phyloP scores from a whole-genome alignment of 805 yeast species.

The Zygotorulaspora florentina region DNA sequence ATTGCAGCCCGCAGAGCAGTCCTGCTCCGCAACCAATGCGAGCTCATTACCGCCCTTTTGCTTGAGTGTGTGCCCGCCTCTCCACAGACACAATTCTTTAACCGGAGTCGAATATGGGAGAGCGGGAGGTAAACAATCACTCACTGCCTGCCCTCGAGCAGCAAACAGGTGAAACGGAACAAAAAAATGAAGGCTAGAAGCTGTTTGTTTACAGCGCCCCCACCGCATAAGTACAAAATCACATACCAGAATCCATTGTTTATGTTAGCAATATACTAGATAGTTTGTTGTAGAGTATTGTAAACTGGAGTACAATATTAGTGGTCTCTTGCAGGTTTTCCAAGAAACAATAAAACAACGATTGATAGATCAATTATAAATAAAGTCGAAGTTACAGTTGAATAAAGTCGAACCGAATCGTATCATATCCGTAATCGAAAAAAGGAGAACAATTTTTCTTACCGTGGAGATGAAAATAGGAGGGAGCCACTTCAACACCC shows the following conservation, averaged over 20 bases:
- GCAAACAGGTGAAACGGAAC: no score
- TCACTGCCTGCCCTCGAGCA: no score
- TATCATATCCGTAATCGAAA: neutral
- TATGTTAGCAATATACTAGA: constrained; percentile 8
- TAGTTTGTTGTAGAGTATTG: constrained; percentile 7
- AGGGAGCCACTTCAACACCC: no score
- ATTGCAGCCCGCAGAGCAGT: no score
- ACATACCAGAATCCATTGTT: constrained; percentile 39
- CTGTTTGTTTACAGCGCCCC: neutral
- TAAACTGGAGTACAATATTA: constrained; percentile 10
- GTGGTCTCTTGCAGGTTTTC: constrained; percentile 4
- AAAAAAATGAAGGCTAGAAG: neutral
- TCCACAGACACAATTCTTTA: no score
- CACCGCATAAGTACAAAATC: neutral
- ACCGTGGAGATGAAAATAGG: neutral
- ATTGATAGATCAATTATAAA: constrained; percentile 8
- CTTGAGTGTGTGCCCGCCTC: no score
- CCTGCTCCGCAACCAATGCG: no score
- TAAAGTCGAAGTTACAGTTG: constrained; percentile 1
- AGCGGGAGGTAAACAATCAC: no score
- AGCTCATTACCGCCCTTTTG: no score
- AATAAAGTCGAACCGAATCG: neutral
- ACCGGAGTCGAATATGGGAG: no score
- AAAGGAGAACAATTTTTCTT: constrained; percentile 1
- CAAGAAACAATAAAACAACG: neutral